A percentile compares a stretch with the other conserved stretches of the same genome.
Conservation (phyloP, 768 basidiomycete species). For the Suillus tomentosus region DNA sequence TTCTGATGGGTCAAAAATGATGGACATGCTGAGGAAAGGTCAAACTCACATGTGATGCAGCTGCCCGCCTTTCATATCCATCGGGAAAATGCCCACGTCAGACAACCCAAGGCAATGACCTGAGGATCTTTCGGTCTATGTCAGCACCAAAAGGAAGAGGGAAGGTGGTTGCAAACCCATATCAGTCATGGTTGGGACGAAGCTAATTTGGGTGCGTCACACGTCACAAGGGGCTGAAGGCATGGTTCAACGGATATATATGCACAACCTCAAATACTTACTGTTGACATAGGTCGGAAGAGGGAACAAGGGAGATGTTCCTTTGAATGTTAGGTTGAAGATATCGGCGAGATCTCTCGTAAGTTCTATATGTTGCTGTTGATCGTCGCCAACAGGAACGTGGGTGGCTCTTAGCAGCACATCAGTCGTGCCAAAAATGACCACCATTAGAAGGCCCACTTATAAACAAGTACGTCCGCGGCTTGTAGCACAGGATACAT, state of each 20-base stretch:
- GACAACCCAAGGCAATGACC: too few relatives aligned
- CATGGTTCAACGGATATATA: background rate
- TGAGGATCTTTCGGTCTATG: too few relatives aligned
- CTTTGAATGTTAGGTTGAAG: slow-evolving; percentile 74
- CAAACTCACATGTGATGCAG: too few relatives aligned
- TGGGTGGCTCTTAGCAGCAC: slow-evolving; percentile 68
- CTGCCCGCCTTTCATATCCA: too few relatives aligned
- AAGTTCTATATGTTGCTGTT: slow-evolving; percentile 91
- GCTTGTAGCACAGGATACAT: slow-evolving; percentile 94
- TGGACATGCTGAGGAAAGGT: too few relatives aligned
- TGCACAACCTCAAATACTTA: slow-evolving; percentile 37
- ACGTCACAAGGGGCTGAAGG: slow-evolving; percentile 45
- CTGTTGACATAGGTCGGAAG: slow-evolving; percentile 74
- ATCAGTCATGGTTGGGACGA: background rate
- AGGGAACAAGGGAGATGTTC: slow-evolving; percentile 58
- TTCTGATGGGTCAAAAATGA: too few relatives aligned
- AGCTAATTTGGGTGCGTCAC: background rate
- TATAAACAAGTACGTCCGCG: slow-evolving; percentile 87
- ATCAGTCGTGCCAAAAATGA: background rate
- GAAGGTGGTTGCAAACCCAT: too few relatives aligned
- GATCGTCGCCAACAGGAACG: slow-evolving; percentile 96
- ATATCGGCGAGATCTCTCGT: slow-evolving; percentile 78
- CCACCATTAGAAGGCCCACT: slow-evolving; percentile 45
- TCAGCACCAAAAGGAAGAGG: too few relatives aligned
- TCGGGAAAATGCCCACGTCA: background rate